Evolutionary conservation across 2,329 filamentous ascomycete genomes (phyloP).

Genomic region (Teratosphaeria viscida): DNA sequence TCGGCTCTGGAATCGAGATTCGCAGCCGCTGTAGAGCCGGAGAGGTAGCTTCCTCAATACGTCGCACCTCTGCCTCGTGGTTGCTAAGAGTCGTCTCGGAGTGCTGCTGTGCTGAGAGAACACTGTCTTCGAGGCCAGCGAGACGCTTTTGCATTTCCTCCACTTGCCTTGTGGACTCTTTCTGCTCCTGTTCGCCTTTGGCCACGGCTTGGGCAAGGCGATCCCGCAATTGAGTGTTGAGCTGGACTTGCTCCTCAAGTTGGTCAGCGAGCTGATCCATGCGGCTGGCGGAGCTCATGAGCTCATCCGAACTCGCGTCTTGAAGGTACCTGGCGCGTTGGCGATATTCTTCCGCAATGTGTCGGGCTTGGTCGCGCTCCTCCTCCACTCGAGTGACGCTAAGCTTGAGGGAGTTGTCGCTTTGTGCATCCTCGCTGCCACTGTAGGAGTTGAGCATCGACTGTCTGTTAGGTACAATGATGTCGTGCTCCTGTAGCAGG

Average conservation of each 20-base stretch:
- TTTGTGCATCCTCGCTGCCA: slow-evolving; percentile 5
- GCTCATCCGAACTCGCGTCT: slow-evolving; percentile 40
- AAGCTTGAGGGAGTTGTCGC: slow-evolving; percentile 41
- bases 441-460: slow-evolving; percentile 14
- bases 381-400: slow-evolving; percentile 59
- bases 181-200: slow-evolving; percentile 76
- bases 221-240: slow-evolving; percentile 63
- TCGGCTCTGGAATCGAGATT: slow-evolving; percentile 35
- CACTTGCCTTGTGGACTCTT: slow-evolving; percentile 69
- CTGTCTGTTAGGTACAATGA: slow-evolving; percentile 54
- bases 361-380: slow-evolving; percentile 61
- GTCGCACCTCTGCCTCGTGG: slow-evolving; percentile 75
- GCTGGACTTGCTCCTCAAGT: slow-evolving; percentile 69
- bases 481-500: slow-evolving; percentile 74
- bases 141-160: slow-evolving; percentile 73
- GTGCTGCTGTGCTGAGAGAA: slow-evolving; percentile 70
- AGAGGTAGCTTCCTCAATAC: slow-evolving; percentile 66
- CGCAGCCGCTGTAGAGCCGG: slow-evolving; percentile 62
- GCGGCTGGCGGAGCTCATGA: slow-evolving; percentile 62
- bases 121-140: slow-evolving; percentile 69
- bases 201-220: slow-evolving; percentile 70
- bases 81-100: slow-evolving; percentile 74
- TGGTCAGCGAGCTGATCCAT: slow-evolving; percentile 71
- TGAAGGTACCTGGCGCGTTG: slow-evolving; percentile 44
- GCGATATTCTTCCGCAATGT: slow-evolving; percentile 53